A percentile compares a stretch with the other conserved stretches of the same genome.
Conservation (phyloP, 2,329 filamentous ascomycete species). For the Capronia americana region DNA sequence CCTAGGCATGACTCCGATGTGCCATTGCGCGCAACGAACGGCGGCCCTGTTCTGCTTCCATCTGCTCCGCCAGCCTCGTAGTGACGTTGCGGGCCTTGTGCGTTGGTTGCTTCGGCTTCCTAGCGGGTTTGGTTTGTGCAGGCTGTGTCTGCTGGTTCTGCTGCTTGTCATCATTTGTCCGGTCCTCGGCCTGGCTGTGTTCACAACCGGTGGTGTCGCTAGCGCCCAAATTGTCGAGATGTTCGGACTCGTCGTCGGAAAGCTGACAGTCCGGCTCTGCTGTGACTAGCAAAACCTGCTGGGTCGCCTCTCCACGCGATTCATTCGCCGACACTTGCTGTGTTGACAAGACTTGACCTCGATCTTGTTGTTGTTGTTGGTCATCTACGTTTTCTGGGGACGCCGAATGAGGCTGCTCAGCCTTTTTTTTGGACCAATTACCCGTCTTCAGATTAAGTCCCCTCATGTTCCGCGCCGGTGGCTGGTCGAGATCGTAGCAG, state of each 20-base stretch:
- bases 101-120: not conserved
- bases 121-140: not conserved
- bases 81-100: conserved; percentile 1
- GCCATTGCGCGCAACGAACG: not conserved
- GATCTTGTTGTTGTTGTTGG: not conserved
- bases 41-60: not conserved
- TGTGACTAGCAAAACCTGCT: not conserved
- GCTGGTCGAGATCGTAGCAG: not conserved
- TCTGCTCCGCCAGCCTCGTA: conserved; percentile 4
- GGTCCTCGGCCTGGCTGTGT: not conserved
- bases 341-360: not conserved
- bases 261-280: not conserved
- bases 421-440: not conserved
- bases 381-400: not conserved
- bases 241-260: not conserved
- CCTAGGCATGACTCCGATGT: not conserved
- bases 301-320: not conserved
- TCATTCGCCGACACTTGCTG: not conserved
- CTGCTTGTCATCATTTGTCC: not conserved
- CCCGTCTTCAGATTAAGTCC: not conserved
- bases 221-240: not conserved
- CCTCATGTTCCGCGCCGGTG: not conserved
- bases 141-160: not conserved
- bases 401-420: not conserved
- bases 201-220: not conserved